A percentile compares a stretch with the other conserved stretches of the same genome.
These are phyloP conservation scores for Sodiomyces alkalinus DNA, from an alignment of 2,329 filamentous ascomycete genomes.

Conservation along the genomic window DNA sequence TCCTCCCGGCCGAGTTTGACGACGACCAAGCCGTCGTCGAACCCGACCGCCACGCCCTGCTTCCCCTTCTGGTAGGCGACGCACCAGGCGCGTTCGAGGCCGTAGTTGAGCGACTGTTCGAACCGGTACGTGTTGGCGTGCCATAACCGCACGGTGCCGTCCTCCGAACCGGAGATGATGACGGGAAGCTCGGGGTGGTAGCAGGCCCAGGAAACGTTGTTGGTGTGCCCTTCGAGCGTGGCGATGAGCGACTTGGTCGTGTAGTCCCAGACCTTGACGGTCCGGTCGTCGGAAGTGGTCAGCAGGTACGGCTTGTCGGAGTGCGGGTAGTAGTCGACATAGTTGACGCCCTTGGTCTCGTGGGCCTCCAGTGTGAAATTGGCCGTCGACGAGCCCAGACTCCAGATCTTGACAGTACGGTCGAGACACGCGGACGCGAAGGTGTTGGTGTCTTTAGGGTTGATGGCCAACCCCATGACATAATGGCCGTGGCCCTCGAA, in stretches of 20 bases:
- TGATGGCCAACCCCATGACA: conserved; percentile 92
- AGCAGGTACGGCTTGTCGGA: conserved; percentile 75
- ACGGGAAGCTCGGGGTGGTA: conserved; percentile 95
- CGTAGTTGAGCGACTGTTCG: conserved; percentile 92
- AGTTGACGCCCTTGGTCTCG: conserved; percentile 94
- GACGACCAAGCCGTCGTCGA: conserved; percentile 94
- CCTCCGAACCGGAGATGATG: conserved; percentile 95
- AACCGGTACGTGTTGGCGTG: conserved; percentile 94
- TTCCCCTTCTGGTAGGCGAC: conserved; percentile 88
- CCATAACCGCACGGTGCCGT: conserved; percentile 96
- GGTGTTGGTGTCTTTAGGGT: conserved; percentile 90
- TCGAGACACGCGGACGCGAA: conserved; percentile 91
- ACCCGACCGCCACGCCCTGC: conserved; percentile 89
- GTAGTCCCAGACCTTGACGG: conserved; percentile 96
- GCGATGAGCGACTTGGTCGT: conserved; percentile 96
- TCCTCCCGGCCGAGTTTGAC: conserved; percentile 96
- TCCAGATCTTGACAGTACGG: conserved; percentile 96
- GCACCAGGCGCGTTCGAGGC: conserved; percentile 93
- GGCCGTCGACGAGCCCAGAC: conserved; percentile 77
- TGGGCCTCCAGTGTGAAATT: conserved; percentile 97
- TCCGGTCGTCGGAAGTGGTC: conserved; percentile 75
- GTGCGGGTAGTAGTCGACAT: conserved; percentile 78
- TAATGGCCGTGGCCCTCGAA: conserved; percentile 96
- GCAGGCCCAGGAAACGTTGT: conserved; percentile 95
- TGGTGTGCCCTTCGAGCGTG: conserved; percentile 90